Conservation (phyloP, 352 stramenopile genomes). For the Globisporangium splendens region DNA sequence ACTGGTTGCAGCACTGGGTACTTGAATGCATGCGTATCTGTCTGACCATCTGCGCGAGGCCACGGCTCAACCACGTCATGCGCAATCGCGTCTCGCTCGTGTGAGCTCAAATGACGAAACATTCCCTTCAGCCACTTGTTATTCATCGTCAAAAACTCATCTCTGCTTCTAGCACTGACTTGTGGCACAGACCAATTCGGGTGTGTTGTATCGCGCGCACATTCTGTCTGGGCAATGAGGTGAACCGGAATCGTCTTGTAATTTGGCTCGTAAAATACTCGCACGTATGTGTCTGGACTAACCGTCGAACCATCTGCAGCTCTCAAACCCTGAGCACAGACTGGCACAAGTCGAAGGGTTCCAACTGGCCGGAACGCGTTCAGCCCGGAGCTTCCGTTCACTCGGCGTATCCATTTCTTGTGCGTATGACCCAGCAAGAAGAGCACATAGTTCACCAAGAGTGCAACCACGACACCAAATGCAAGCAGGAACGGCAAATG, state of each 20-base stretch:
- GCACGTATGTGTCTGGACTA: constrained; percentile 22
- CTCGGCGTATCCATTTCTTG: constrained; percentile 24
- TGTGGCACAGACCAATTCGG: constrained; percentile 21
- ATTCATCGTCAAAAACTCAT: constrained; percentile 22
- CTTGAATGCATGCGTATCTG: constrained; percentile 29
- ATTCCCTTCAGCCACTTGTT: constrained; percentile 21
- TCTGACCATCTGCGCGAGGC: constrained; percentile 13
- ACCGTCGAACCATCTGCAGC: neutral
- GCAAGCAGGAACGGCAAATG: constrained; percentile 16
- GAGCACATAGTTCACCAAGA: constrained; percentile 16
- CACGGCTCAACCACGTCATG: constrained; percentile 34
- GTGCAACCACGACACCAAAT: constrained; percentile 1
- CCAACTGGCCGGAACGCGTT: constrained; percentile 29
- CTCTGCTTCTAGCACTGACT: constrained; percentile 2
- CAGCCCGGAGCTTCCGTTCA: constrained; percentile 10
- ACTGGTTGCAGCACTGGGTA: constrained; percentile 29
- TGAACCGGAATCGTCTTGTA: constrained; percentile 33
- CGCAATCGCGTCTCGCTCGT: constrained; percentile 20
- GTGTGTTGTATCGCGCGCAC: constrained; percentile 11
- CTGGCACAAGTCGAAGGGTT: constrained; percentile 30
- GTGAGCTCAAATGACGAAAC: constrained; percentile 17
- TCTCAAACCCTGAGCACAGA: constrained; percentile 6
- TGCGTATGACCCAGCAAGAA: constrained; percentile 21
- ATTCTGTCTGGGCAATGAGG: constrained; percentile 29
- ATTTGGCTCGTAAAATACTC: constrained; percentile 34